Conservation (phyloP, 257 asterid species). For the Solanum lycopersicoides region DNA sequence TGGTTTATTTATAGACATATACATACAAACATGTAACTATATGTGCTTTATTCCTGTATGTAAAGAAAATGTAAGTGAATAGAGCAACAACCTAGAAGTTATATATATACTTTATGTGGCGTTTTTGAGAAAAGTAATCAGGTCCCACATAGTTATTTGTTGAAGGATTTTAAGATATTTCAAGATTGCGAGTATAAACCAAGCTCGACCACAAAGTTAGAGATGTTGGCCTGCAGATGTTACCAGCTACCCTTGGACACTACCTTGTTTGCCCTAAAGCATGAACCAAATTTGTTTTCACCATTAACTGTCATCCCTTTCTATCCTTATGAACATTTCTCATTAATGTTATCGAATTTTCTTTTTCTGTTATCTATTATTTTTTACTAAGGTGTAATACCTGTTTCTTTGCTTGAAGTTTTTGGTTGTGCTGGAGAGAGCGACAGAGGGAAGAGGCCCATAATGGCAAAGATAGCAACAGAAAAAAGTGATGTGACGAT, state of each 20-base stretch:
- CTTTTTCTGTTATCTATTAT: background rate
- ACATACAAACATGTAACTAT: background rate
- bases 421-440: constrained; percentile 77
- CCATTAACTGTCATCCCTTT: background rate
- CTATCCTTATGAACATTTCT: background rate
- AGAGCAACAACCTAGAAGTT: background rate
- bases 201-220: background rate
- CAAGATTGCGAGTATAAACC: background rate
- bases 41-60: background rate
- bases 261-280: background rate
- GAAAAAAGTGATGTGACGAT: constrained; percentile 85
- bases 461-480: constrained; percentile 86
- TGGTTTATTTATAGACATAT: background rate
- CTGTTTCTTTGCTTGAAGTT: constrained; percentile 35
- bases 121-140: background rate
- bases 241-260: background rate
- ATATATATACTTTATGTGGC: background rate
- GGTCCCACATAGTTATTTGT: background rate
- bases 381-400: constrained; percentile 11
- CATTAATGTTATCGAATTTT: background rate
- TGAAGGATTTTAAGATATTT: background rate
- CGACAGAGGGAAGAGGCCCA: constrained; percentile 89
- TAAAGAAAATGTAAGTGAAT: background rate
- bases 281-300: background rate
- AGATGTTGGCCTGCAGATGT: background rate